phyloP scores from a whole-genome alignment of 805 yeast genomes.

The Wickerhamomyces rabaulensis region DNA sequence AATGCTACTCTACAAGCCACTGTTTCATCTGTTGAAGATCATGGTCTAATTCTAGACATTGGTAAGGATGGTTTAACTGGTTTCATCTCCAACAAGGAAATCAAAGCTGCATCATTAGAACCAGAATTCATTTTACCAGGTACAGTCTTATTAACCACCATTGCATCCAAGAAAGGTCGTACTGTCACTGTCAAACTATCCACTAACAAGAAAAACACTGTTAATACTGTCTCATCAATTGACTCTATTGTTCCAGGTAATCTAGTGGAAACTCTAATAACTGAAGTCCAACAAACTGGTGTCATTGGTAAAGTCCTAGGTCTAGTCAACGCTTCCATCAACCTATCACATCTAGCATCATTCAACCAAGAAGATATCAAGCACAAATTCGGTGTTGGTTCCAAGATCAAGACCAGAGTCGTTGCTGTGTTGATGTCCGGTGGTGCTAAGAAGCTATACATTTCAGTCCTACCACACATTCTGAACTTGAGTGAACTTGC shows the following conservation, averaged over 20 bases:
- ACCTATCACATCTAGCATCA: constrained; percentile 56
- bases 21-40: constrained; percentile 82
- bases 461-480: constrained; percentile 60
- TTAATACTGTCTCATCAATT: constrained; percentile 58
- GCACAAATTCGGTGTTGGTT: constrained; percentile 64
- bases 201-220: constrained; percentile 39
- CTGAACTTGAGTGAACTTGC: constrained; percentile 26
- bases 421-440: constrained; percentile 50
- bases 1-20: constrained; percentile 72
- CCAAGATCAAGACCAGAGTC: constrained; percentile 64
- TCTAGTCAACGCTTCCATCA: constrained; percentile 64
- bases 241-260: constrained; percentile 87
- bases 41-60: constrained; percentile 73
- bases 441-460: constrained; percentile 50
- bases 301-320: constrained; percentile 71
- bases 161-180: constrained; percentile 48
- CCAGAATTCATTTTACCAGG: constrained; percentile 46
- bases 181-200: constrained; percentile 53
- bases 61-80: constrained; percentile 61
- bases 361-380: constrained; percentile 42
- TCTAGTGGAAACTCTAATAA: constrained; percentile 65
- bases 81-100: constrained; percentile 69
- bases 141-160: constrained; percentile 59
- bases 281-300: constrained; percentile 57
- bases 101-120: constrained; percentile 34